phyloP scores from a whole-genome alignment of 73 alveolate genomes.

The Stentor roeselii region DNA sequence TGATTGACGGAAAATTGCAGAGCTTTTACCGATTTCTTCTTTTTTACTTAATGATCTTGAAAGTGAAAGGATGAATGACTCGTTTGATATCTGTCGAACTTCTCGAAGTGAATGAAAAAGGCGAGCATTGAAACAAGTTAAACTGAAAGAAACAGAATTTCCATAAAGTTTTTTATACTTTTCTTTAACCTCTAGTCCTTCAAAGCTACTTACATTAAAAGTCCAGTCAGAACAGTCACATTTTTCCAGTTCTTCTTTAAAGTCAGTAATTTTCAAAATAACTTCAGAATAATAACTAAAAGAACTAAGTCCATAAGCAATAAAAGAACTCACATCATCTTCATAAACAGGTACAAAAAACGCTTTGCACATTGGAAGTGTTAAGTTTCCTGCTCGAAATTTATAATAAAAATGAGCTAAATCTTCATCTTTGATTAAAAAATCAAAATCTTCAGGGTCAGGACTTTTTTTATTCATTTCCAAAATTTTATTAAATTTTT shows the following conservation, averaged over 20 bases:
- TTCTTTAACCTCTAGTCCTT: background rate
- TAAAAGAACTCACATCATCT: conserved; percentile 2
- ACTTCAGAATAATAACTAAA: background rate
- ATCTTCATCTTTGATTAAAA: background rate
- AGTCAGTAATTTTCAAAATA: background rate
- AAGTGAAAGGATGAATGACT: conserved; percentile 34
- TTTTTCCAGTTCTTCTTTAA: background rate
- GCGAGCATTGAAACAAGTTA: conserved; percentile 42
- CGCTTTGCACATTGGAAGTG: background rate
- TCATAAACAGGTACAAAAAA: background rate
- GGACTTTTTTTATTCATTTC: too few relatives aligned
- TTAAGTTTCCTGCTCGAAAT: conserved; percentile 22
- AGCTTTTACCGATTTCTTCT: background rate
- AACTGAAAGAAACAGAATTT: conserved; percentile 30
- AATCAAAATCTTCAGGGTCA: background rate
- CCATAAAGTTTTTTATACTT: conserved; percentile 25
- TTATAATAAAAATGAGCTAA: background rate
- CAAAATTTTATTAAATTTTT: too few relatives aligned
- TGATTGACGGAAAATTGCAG: conserved; percentile 28
- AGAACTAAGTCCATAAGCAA: background rate
- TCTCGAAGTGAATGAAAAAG: conserved; percentile 47
- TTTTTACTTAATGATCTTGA: conserved; percentile 12
- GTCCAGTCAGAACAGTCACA: background rate
- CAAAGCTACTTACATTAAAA: background rate
- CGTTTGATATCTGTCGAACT: conserved; percentile 32